phyloP scores from a whole-genome alignment of 148 eudicot genomes.

The Silene latifolia region DNA sequence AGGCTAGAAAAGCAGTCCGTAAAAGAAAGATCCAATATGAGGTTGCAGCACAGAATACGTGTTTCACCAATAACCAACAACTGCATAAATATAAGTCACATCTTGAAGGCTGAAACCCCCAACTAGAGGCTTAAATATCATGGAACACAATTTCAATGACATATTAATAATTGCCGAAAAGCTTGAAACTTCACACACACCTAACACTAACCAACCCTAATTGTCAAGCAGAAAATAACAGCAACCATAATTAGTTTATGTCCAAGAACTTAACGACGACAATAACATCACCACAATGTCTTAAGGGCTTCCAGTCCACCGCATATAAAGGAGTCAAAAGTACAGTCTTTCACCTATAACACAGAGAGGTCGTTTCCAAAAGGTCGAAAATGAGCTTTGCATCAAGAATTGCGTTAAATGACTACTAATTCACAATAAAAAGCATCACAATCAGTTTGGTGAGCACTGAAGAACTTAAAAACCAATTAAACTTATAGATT shows the following conservation, averaged over 20 bases:
- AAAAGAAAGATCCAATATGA: background rate
- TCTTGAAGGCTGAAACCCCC: background rate
- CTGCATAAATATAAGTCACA: background rate
- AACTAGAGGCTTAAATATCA: background rate
- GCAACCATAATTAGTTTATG: background rate
- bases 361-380: background rate
- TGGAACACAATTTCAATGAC: background rate
- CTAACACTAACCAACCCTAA: background rate
- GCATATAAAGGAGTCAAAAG: background rate
- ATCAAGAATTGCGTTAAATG: background rate
- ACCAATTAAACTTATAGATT: background rate
- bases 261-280: background rate
- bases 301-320: background rate
- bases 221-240: no score
- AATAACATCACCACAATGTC: background rate
- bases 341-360: background rate
- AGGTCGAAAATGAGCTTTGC: background rate
- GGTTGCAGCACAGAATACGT: background rate
- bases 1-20: background rate
- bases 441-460: background rate
- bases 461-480: background rate
- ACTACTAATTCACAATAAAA: background rate
- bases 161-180: background rate
- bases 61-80: background rate
- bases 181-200: background rate